These are phyloP conservation scores for Oryza coarctata DNA, from an alignment of 176 grass and related monocot genomes.

Conservation along the genomic window DNA sequence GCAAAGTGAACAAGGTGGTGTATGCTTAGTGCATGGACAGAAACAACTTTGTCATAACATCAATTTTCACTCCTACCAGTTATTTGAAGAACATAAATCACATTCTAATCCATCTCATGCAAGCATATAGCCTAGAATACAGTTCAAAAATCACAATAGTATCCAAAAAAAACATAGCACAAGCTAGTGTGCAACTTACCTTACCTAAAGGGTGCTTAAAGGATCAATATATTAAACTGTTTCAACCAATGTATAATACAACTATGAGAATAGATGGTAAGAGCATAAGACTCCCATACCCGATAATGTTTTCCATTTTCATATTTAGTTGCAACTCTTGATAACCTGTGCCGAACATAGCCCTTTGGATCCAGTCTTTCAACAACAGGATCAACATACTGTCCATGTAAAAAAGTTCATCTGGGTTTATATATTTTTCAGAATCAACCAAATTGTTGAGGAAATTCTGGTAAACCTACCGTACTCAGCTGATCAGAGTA, in stretches of 20 bases:
- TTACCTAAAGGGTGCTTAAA: not conserved
- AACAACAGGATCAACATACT: conserved; percentile 97
- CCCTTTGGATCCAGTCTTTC: conserved; percentile 95
- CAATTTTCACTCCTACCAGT: not conserved
- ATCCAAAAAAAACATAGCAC: not conserved
- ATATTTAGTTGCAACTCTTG: conserved; percentile 91
- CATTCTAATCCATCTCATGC: conserved; percentile 4
- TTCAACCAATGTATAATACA: conserved; percentile 10
- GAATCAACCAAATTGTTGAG: conserved; percentile 21
- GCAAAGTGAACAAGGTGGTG: not conserved
- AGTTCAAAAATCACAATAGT: conserved; percentile 4
- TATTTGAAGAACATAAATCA: not conserved
- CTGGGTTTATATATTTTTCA: conserved; percentile 35
- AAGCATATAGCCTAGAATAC: not conserved
- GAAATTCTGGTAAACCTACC: conserved; percentile 51
- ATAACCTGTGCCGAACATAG: conserved; percentile 71
- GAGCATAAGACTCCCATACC: conserved; percentile 46
- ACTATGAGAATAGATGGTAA: conserved; percentile 28
- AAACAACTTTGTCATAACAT: not conserved
- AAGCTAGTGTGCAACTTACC: not conserved
- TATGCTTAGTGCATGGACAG: not conserved
- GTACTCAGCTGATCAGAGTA: conserved; percentile 93
- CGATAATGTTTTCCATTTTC: conserved; percentile 87
- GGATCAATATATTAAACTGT: conserved; percentile 4
- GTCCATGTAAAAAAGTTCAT: conserved; percentile 32